phyloP scores from a whole-genome alignment of 225 moss, liverwort and hornwort genomes.

The Antitrichia curtipendula region DNA sequence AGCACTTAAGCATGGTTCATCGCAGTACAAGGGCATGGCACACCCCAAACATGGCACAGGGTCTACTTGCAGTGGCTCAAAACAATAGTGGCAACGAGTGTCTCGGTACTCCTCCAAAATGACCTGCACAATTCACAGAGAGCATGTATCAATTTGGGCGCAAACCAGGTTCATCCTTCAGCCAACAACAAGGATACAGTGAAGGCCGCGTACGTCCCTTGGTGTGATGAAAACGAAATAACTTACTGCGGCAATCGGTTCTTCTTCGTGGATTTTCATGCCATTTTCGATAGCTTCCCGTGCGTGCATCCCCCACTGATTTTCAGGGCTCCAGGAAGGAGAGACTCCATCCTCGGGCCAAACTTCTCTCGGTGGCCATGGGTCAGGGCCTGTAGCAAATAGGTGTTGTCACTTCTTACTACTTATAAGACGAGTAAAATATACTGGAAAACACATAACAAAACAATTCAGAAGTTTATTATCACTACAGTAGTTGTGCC shows the following conservation, averaged over 20 bases:
- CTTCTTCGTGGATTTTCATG: constrained; percentile 51
- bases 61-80: constrained; percentile 34
- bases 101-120: constrained; percentile 37
- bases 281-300: constrained; percentile 19
- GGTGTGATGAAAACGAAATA: too few relatives aligned
- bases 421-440: too few relatives aligned
- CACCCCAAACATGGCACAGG: constrained; percentile 47
- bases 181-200: background rate
- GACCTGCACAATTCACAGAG: constrained; percentile 22
- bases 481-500: background rate
- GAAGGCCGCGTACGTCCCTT: background rate
- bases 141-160: background rate
- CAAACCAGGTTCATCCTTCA: background rate
- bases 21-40: constrained; percentile 51
- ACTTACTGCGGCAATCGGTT: constrained; percentile 56
- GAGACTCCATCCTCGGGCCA: background rate
- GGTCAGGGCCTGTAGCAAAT: background rate
- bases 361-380: background rate
- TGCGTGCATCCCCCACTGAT: constrained; percentile 37
- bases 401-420: too few relatives aligned
- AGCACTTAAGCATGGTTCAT: constrained; percentile 19
- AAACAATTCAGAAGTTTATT: too few relatives aligned
- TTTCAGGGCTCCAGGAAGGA: constrained; percentile 19
- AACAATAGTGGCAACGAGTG: constrained; percentile 61
- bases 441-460: background rate